Evolutionary conservation across 1,284 basidiomycete genomes (phyloP).

Genomic region (Meira miltonrushii): DNA sequence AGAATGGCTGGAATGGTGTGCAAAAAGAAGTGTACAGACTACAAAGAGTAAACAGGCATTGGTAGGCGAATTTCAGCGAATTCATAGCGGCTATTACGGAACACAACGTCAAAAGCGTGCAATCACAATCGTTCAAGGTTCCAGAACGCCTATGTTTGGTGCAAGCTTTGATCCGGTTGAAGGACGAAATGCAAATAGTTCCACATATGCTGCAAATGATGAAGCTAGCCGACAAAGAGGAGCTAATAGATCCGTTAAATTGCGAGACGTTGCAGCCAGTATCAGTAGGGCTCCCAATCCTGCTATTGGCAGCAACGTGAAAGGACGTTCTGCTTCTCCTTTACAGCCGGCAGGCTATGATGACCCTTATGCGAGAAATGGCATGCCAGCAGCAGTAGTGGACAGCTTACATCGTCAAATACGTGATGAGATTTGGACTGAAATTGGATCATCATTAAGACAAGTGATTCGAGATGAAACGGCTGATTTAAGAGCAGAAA

Average conservation of each 20-base stretch:
- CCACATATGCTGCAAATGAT: too few species aligned
- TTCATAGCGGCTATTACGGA: constrained; percentile 10
- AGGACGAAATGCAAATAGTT: too few species aligned
- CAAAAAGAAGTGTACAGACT: not conserved
- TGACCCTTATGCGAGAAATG: too few species aligned
- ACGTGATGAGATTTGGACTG: constrained; percentile 6
- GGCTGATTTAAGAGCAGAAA: not conserved
- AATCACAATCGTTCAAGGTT: constrained; percentile 11
- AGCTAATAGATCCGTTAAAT: too few species aligned
- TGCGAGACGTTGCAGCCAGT: too few species aligned
- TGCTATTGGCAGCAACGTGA: too few species aligned
- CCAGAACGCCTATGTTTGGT: not conserved
- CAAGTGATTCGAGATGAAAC: constrained; percentile 3
- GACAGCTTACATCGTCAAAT: not conserved
- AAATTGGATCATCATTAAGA: not conserved
- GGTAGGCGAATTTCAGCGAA: constrained; percentile 11
- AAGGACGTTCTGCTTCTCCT: too few species aligned
- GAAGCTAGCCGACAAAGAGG: too few species aligned
- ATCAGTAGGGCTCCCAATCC: too few species aligned
- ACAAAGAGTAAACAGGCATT: constrained; percentile 15
- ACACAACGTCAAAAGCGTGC: constrained; percentile 3
- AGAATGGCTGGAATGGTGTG: constrained; percentile 15
- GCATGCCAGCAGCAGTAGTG: not conserved
- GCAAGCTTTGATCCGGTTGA: too few species aligned
- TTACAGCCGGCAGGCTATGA: too few species aligned